These are phyloP conservation scores for Trichoderma koningiopsis DNA, from an alignment of 2,329 filamentous ascomycete genomes.

Conservation along the genomic window DNA sequence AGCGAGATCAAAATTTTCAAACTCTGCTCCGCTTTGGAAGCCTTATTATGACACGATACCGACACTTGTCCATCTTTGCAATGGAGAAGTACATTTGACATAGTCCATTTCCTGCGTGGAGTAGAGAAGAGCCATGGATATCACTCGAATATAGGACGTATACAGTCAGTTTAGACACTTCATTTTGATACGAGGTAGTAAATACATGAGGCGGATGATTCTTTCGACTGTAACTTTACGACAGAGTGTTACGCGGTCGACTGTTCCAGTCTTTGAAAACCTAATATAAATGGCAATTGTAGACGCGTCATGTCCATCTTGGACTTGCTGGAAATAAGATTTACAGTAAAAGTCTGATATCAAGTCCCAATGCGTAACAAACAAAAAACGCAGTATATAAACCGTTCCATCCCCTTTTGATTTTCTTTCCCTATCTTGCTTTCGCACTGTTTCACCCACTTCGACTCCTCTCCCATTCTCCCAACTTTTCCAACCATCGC, in stretches of 20 bases:
- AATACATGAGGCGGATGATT: neutral
- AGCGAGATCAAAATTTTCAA: neutral
- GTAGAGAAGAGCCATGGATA: neutral
- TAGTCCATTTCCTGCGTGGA: neutral
- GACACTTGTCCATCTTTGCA: neutral
- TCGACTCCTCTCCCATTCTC: neutral
- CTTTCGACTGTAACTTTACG: no score
- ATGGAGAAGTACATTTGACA: neutral
- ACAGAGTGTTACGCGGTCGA: neutral
- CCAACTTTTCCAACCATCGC: neutral
- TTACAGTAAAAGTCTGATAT: neutral
- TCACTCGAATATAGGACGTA: no score
- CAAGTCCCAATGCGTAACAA: neutral
- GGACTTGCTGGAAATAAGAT: neutral
- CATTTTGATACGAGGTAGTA: neutral
- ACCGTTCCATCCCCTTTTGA: neutral
- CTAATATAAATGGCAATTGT: neutral
- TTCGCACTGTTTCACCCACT: neutral
- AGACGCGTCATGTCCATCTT: neutral
- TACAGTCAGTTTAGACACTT: neutral
- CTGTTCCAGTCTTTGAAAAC: neutral
- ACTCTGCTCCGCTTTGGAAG: neutral
- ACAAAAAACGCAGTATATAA: neutral
- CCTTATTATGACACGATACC: neutral
- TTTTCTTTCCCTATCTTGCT: neutral